phyloP scores from a whole-genome alignment of 1,139 yeast species.

The Scheffersomyces insectosa region DNA sequence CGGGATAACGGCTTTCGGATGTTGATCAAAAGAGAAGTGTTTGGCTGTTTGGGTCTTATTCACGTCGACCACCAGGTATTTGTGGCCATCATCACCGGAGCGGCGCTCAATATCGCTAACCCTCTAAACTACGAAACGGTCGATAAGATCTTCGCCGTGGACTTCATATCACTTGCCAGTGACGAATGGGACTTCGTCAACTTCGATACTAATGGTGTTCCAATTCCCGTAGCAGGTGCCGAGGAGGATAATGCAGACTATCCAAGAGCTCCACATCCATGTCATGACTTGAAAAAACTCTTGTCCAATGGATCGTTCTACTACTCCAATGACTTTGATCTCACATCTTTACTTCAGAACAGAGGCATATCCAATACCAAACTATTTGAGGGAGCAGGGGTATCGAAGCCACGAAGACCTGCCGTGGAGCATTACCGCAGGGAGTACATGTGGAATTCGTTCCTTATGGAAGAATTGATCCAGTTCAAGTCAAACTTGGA shows the following conservation, averaged over 20 bases:
- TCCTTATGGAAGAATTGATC: constrained; percentile 82
- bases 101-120: constrained; percentile 70
- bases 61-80: constrained; percentile 66
- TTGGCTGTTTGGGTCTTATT: constrained; percentile 86
- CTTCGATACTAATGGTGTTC: constrained; percentile 63
- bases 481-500: constrained; percentile 73
- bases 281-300: constrained; percentile 74
- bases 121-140: constrained; percentile 82
- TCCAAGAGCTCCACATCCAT: constrained; percentile 68
- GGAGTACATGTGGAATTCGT: constrained; percentile 96
- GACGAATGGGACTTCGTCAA: constrained; percentile 79
- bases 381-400: constrained; percentile 26
- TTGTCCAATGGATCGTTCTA: constrained; percentile 88
- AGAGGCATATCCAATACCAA: constrained; percentile 51
- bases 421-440: constrained; percentile 59
- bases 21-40: constrained; percentile 58
- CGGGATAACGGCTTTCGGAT: constrained; percentile 44
- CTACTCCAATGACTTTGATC: constrained; percentile 88
- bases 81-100: constrained; percentile 77
- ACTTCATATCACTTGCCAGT: constrained; percentile 73
- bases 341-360: constrained; percentile 78
- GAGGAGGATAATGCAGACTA: constrained; percentile 21
- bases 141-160: constrained; percentile 78
- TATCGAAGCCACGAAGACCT: constrained; percentile 13
- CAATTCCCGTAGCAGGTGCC: constrained; percentile 25